Base-by-base conservation (phyloP, 306 rosid genomes). In the Cucurbita pepo region DNA sequence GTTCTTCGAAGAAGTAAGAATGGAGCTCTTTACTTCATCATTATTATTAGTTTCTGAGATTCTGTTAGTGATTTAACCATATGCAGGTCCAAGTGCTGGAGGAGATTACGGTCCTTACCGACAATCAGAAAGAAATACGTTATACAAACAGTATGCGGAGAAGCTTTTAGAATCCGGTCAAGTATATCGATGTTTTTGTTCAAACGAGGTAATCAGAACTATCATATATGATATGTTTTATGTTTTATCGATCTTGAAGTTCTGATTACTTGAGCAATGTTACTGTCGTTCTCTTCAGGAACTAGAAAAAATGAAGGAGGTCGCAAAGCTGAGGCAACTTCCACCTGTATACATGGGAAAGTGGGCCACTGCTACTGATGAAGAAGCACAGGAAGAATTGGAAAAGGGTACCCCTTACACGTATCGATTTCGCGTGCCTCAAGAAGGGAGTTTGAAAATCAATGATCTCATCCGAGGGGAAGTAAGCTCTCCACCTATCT, bases 81-180 rank as follows among this genome's bases (percentile, higher is more conserved):
- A 72, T 79, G 30, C 77, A 94, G 99, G 99, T 69, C 99, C 97
- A 11, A 92, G 82, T 81, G 86, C 84, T 80, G 97, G 93, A 75
- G 99, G 99, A 79, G 97, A 91, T 6, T 89, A 86, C 81, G 97
- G 99, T 69, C 99, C 99, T 1, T 91, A 94, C 43, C 81, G 96
- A 63, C 97, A 94, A 78, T 91, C 97, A 21, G 99, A 94, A 83
- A 90, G 97, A 81, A 94, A 89, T 84, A 75, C 83, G 59, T 53
- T 94, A 81, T 91, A 94, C 84, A 89, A 89, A 75, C 85, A 87
- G 69, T 74, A 80, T 78, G 92, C 97, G 1, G 91, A 89, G 85
- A 91, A 86, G 62, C 96, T 91, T 57, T 78, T 80, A n/a, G 90
- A 91, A 56, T 76, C 95, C 3, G 92, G 88, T 69, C 79, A 85